These are phyloP conservation scores for Hypoxylon sp. DNA, from an alignment of 2,329 filamentous ascomycete genomes.

Conservation along the genomic window DNA sequence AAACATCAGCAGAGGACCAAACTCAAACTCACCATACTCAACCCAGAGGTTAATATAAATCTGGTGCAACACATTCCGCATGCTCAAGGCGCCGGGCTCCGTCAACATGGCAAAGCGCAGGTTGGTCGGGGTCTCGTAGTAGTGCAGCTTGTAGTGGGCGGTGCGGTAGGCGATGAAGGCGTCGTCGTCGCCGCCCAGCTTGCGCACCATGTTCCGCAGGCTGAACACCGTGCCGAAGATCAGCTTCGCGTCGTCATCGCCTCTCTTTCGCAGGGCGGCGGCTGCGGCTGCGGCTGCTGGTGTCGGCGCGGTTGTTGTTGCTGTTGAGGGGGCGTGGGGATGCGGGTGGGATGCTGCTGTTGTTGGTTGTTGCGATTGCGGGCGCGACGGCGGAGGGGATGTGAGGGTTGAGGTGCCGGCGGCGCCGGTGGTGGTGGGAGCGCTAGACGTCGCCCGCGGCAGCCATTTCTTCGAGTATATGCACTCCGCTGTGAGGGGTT, in stretches of 20 bases:
- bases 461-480: conserved; percentile 95
- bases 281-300: conserved; percentile 49
- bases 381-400: conserved; percentile 33
- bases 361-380: conserved; percentile 45
- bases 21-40: conserved; percentile 80
- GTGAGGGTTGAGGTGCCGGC: not conserved
- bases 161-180: conserved; percentile 96
- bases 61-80: conserved; percentile 95
- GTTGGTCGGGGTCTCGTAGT: conserved; percentile 97
- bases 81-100: conserved; percentile 88
- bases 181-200: conserved; percentile 93
- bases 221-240: conserved; percentile 98
- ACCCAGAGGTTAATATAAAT: conserved; percentile 99
- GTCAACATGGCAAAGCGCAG: conserved; percentile 98
- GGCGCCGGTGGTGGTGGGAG: conserved; percentile 51
- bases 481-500: conserved; percentile 81
- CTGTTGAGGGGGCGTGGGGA: not conserved
- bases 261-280: conserved; percentile 56
- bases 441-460: conserved; percentile 58
- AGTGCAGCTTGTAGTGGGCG: conserved; percentile 96
- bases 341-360: conserved; percentile 58
- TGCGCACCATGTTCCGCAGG: conserved; percentile 94
- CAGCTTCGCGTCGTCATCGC: conserved; percentile 91
- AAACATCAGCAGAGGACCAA: not conserved
- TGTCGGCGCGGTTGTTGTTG: conserved; percentile 7